Base-by-base conservation (phyloP, 352 stramenopile species). In the Thraustochytrium striatum region DNA sequence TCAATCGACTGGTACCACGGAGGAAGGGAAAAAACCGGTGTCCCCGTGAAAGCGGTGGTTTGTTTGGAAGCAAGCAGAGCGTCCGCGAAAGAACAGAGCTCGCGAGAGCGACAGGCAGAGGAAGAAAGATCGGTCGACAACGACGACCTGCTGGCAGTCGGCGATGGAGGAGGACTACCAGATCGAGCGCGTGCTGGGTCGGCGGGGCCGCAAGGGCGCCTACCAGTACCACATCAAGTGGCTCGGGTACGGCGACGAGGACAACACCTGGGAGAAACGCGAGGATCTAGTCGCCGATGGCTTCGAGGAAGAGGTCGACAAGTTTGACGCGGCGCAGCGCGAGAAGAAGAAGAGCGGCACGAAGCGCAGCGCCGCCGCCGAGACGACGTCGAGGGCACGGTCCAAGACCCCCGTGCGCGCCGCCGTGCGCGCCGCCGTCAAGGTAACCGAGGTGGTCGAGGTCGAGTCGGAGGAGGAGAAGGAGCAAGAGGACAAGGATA, bases 181-280 rank as follows among this genome's bases (percentile, higher is more conserved):
- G n/a, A n/a, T n/a, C n/a, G n/a, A n/a, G n/a, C n/a, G n/a, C n/a
- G n/a, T n/a, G n/a, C n/a, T n/a, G n/a, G n/a, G n/a, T n/a, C n/a
- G n/a, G n/a, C n/a, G n/a, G n/a, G n/a, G n/a, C n/a, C n/a, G n/a
- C n/a, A n/a, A n/a, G n/a, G n/a, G n/a, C n/a, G n/a, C n/a, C n/a
- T n/a, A n/a, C 30, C 21, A 52, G 47, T 75, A 75, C 41, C 65
- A 68, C 39, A 75, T 75, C 47, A 75, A 75, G 25, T 75, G 65
- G 65, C 30, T 55, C 3, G 65, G 65, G 2, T 75, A 75, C 65
- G 65, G 36, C 32, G 32, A 28, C 50, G 52, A 61, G 0, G 65
- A 75, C 35, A 75, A 75, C 65, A 75, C 44, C 3, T 75, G 65
- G 65, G 32, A 75, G 52, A 75, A 39, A 7, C 44, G 52, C n/a